Percentiles rank a stretch among this genome's conserved stretches.
Evolutionary conservation across 2,329 filamentous ascomycete genomes (phyloP).

Genomic region (Calonectria multiphialidica): DNA sequence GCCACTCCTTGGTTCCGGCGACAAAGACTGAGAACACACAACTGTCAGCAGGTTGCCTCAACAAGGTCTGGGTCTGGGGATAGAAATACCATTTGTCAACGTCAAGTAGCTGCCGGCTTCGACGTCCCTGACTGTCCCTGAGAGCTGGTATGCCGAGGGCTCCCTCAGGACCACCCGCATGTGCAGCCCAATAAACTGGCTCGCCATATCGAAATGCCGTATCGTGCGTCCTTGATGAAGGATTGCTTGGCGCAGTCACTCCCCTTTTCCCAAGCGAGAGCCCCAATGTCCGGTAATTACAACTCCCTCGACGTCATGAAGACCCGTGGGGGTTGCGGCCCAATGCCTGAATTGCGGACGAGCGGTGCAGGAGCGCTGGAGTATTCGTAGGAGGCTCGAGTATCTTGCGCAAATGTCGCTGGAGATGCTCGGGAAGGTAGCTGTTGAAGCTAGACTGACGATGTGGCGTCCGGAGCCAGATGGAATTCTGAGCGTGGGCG

Average conservation of each 20-base stretch:
- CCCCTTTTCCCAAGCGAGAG: slow-evolving; percentile 23
- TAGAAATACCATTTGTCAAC: slow-evolving; percentile 75
- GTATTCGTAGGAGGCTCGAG: neutral
- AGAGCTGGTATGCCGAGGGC: slow-evolving; percentile 73
- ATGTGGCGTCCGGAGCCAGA: slow-evolving; percentile 25
- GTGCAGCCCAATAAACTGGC: slow-evolving; percentile 80
- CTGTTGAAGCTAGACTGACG: slow-evolving; percentile 25
- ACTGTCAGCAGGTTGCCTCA: slow-evolving; percentile 15
- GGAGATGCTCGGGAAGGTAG: neutral
- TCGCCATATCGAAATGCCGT: slow-evolving; percentile 55
- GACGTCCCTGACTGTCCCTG: slow-evolving; percentile 78
- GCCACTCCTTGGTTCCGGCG: slow-evolving; percentile 56
- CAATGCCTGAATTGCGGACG: slow-evolving; percentile 13
- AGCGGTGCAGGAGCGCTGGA: slow-evolving; percentile 3
- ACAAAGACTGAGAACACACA: slow-evolving; percentile 51
- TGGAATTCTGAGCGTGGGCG: slow-evolving; percentile 24
- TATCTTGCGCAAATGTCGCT: neutral
- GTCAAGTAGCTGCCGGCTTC: slow-evolving; percentile 75
- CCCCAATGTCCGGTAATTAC: slow-evolving; percentile 28
- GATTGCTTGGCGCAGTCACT: slow-evolving; percentile 9
- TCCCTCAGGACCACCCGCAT: slow-evolving; percentile 80
- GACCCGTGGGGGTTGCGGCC: slow-evolving; percentile 20
- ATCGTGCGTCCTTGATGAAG: neutral
- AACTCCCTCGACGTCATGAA: slow-evolving; percentile 39
- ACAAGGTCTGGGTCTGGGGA: neutral